These are phyloP conservation scores for Lentinus polychrous DNA, from an alignment of 1,284 basidiomycete genomes.

Conservation along the genomic window DNA sequence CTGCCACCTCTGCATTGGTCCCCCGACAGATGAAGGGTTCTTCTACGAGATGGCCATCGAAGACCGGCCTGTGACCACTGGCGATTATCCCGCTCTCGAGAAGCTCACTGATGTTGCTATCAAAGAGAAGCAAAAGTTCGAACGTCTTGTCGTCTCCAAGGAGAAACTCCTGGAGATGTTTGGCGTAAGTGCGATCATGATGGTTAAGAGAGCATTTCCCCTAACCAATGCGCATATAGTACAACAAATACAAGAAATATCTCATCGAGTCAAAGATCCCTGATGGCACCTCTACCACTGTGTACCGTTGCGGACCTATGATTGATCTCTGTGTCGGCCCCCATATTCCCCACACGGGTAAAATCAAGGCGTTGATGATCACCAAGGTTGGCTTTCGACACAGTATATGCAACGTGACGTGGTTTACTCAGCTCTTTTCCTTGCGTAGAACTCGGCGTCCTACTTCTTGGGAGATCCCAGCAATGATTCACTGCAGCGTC, in stretches of 20 bases:
- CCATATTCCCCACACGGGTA: slow-evolving; percentile 96
- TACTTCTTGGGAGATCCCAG: slow-evolving; percentile 96
- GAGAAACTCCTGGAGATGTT: slow-evolving; percentile 97
- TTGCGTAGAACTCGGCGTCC: slow-evolving; percentile 92
- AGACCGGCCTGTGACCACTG: slow-evolving; percentile 68
- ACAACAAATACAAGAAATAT: slow-evolving; percentile 99
- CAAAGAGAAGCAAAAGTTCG: slow-evolving; percentile 98
- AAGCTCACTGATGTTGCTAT: slow-evolving; percentile 83
- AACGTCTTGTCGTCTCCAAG: slow-evolving; percentile 90
- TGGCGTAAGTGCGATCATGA: slow-evolving; percentile 46
- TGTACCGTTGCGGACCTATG: slow-evolving; percentile 98
- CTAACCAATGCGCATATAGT: slow-evolving; percentile 44
- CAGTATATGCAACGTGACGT: not conserved
- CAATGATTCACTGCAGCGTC: slow-evolving; percentile 94
- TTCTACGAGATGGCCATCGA: slow-evolving; percentile 97
- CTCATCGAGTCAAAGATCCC: slow-evolving; percentile 95
- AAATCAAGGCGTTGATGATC: slow-evolving; percentile 94
- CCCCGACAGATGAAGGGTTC: slow-evolving; percentile 97
- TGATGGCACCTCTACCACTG: slow-evolving; percentile 95
- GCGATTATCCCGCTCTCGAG: slow-evolving; percentile 89
- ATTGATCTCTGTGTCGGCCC: slow-evolving; percentile 97
- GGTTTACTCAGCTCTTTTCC: slow-evolving; percentile 4
- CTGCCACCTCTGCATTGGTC: slow-evolving; percentile 95
- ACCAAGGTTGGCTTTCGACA: slow-evolving; percentile 59
- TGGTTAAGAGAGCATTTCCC: no score